Base-by-base conservation (phyloP, 495 filamentous ascomycete species). In the Penicillium paxilli region DNA sequence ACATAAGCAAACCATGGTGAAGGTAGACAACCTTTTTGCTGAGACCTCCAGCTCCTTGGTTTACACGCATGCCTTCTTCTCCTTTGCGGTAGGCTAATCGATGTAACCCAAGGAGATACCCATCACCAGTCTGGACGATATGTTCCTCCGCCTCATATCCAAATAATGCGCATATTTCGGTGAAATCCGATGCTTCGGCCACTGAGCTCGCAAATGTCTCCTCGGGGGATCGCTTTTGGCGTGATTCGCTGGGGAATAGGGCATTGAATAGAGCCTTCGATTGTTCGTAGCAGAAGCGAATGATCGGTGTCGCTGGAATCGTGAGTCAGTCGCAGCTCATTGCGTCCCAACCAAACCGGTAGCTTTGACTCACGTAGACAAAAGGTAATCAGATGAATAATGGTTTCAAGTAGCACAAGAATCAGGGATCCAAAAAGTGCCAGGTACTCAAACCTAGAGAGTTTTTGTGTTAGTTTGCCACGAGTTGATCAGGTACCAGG, bases 1-100 rank as follows among this genome's bases (percentile, higher is more conserved):
- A 96, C 94, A 98, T 98, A 52, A 98, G 79, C 48, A 98, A 78
- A 20, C 94, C 94, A 71, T 98, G 94, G 70, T 98, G 94, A 56
- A 98, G 75, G 69, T 98, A 98, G 8, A 96, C 87, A 9, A 97
- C 89, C 52, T 86, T 89, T 73, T 96, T 96, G 70, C 79, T 80
- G 14, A 89, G 54, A 61, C 87, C 86, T n/a, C 76, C 74, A 3
- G 83, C 72, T 2, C 90, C 89, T 35, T 82, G 73, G 64, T 96
- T 96, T 62, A 94, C 86, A 1, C 58, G 59, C 32, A 75, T 72
- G 26, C 83, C 79, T 54, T 96, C 91, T 64, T 93, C 89, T 1
- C 89, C 91, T 51, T 85, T 87, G 46, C 82, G 80, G 79, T 88
- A 94, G 8, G 88, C 87, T 26, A 98, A 69, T 14, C 94, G 83